Evolutionary conservation across 2,329 filamentous ascomycete species (phyloP).

Genomic region (Apiospora aurea): DNA sequence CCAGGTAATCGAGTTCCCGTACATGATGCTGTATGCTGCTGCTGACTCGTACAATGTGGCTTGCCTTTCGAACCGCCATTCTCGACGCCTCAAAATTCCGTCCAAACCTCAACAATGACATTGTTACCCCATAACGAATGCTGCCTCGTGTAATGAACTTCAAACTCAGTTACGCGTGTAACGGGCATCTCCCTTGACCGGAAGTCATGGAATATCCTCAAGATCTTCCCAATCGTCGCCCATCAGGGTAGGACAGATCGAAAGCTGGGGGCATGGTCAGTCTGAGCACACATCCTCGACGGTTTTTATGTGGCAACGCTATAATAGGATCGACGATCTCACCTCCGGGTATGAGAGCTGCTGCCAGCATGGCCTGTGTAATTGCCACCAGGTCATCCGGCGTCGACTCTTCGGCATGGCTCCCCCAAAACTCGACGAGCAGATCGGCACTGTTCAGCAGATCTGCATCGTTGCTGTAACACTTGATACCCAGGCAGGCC

Average conservation of each 20-base stretch:
- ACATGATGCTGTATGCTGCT: neutral
- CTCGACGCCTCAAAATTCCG: neutral
- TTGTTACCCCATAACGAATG: neutral
- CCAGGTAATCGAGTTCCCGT: neutral
- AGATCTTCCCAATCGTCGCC: neutral
- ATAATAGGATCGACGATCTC: slow-evolving; percentile 35
- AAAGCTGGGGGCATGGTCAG: neutral
- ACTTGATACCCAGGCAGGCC: slow-evolving; percentile 55
- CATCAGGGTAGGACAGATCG: neutral
- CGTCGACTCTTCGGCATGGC: slow-evolving; percentile 35
- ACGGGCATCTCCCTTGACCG: neutral
- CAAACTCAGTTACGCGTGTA: neutral
- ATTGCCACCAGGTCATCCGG: slow-evolving; percentile 57
- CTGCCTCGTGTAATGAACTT: neutral
- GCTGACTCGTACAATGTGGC: slow-evolving; percentile 14
- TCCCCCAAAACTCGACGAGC: slow-evolving; percentile 45
- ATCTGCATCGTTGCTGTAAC: slow-evolving; percentile 41
- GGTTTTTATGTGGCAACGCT: neutral
- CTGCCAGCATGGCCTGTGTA: slow-evolving; percentile 63
- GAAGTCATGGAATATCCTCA: neutral
- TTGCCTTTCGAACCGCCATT: neutral
- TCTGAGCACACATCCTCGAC: neutral
- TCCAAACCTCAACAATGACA: neutral
- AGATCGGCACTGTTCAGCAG: slow-evolving; percentile 36
- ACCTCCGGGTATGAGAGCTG: slow-evolving; percentile 63